Percentiles rank a stretch among this genome's conserved stretches.
phyloP scores from a whole-genome alignment of 768 basidiomycete species.

The Leucocoprinus sp. region DNA sequence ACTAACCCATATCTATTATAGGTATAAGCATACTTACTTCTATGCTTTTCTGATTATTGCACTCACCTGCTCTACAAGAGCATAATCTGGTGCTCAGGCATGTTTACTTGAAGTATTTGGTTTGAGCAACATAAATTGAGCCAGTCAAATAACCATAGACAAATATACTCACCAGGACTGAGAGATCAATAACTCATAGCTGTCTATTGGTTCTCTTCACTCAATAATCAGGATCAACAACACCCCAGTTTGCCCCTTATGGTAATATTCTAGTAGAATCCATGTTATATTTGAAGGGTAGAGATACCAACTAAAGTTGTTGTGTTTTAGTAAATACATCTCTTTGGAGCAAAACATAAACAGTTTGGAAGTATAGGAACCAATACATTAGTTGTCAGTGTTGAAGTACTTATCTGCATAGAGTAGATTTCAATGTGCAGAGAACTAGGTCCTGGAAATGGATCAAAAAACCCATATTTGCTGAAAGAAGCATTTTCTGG shows the following conservation, averaged over 20 bases:
- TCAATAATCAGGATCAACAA: conserved; percentile 28
- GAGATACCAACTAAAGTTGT: not conserved
- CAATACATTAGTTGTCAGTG: not conserved
- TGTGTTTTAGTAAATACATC: no score
- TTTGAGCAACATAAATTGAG: not conserved
- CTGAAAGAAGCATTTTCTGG: conserved; percentile 3
- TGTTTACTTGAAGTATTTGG: conserved; percentile 9
- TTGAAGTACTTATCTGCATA: not conserved
- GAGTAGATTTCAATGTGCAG: not conserved
- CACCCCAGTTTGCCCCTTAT: conserved; percentile 20
- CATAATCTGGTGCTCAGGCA: conserved; percentile 9
- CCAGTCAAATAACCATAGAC: no score
- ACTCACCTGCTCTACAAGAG: conserved; percentile 9
- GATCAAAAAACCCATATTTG: conserved; percentile 3
- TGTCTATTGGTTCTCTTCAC: conserved; percentile 27
- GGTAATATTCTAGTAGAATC: conserved; percentile 26
- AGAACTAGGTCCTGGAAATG: not conserved
- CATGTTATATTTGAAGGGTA: conserved; percentile 16
- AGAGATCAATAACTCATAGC: conserved; percentile 32
- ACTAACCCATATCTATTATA: no score
- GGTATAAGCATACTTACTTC: not conserved
- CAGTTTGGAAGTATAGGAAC: not conserved
- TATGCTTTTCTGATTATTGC: not conserved
- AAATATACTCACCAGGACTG: conserved; percentile 21
- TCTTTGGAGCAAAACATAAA: not conserved